Evolutionary conservation across 306 rosid genomes (phyloP).

Genomic region (Alnus rubra): DNA sequence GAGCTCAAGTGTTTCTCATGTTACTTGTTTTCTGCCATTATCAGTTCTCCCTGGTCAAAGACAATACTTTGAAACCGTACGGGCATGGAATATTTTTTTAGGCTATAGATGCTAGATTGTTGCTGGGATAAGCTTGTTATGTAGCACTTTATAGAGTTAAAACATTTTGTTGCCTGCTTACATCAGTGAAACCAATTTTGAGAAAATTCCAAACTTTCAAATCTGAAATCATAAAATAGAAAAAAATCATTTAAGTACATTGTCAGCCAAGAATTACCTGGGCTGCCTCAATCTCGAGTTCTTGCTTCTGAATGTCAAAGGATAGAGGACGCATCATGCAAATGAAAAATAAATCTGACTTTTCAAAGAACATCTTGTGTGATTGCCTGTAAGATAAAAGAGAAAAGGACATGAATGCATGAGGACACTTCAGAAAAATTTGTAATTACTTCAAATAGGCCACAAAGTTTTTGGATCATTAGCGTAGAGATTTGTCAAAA

Average conservation of each 20-base stretch:
- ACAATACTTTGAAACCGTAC: neutral
- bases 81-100: neutral
- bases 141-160: neutral
- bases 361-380: constrained; percentile 44
- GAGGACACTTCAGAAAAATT: neutral
- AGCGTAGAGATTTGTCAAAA: neutral
- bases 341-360: constrained; percentile 45
- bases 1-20: neutral
- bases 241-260: neutral
- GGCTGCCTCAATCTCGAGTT: constrained; percentile 61
- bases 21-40: neutral
- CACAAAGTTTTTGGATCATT: neutral
- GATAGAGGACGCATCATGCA: constrained; percentile 54
- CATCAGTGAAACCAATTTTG: neutral
- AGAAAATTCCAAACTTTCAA: neutral
- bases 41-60: neutral
- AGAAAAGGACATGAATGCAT: constrained; percentile 4
- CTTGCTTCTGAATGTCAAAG: constrained; percentile 50
- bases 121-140: neutral
- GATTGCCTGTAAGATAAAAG: constrained; percentile 40
- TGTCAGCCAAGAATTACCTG: constrained; percentile 41
- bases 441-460: neutral
- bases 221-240: neutral
- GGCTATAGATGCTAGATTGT: neutral
- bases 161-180: neutral